Evolutionary conservation across 331 rosid genomes (phyloP).

Genomic region (Malus hybrid): DNA sequence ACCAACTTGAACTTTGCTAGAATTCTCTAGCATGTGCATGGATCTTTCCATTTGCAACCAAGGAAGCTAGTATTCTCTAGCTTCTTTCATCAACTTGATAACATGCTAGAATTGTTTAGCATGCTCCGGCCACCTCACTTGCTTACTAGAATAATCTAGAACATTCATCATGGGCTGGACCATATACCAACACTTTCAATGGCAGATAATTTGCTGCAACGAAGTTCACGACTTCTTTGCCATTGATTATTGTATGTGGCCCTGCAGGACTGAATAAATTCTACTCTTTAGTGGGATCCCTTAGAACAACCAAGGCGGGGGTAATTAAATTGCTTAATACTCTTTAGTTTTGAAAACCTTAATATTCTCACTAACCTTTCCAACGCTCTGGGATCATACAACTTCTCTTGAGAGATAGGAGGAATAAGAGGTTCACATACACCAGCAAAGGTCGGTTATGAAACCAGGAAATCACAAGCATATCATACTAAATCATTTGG

Average conservation of each 20-base stretch:
- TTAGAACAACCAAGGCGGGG: not conserved
- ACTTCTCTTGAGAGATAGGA: constrained; percentile 54
- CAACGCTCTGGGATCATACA: constrained; percentile 73
- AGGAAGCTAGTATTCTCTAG: no score
- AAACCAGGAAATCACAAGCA: not conserved
- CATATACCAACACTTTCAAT: no score
- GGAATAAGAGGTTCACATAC: constrained; percentile 80
- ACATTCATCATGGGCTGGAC: no score
- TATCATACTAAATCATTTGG: not conserved
- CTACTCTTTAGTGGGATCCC: constrained; percentile 9
- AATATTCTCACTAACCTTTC: constrained; percentile 71
- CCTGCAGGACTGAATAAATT: constrained; percentile 80
- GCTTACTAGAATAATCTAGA: no score
- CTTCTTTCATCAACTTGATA: no score
- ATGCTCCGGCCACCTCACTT: no score
- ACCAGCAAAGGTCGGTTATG: constrained; percentile 12
- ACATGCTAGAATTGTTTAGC: no score
- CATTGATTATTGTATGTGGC: constrained; percentile 62
- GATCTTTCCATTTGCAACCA: no score
- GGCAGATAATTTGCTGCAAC: constrained; percentile 96
- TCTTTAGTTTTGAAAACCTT: no score
- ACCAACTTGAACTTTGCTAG: no score
- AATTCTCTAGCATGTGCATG: no score
- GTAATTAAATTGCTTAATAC: not conserved
- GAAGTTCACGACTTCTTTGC: constrained; percentile 91